Base-by-base conservation (phyloP, 352 stramenopile genomes). In the Phytophthora pini region DNA sequence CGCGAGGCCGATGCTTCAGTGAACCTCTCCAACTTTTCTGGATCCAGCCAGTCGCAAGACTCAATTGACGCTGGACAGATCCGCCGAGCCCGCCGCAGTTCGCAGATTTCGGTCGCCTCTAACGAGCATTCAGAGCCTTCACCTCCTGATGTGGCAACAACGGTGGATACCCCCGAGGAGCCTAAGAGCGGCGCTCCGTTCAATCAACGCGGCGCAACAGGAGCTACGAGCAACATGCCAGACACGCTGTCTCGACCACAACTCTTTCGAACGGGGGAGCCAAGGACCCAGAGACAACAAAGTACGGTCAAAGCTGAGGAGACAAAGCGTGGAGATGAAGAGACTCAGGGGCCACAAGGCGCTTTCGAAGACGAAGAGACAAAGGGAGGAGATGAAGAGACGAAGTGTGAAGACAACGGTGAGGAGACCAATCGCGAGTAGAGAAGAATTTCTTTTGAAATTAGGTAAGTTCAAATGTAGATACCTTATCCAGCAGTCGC, bases 21-120 rank as follows among this genome's bases (percentile, higher is more conserved):
- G 1, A n/a, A 40, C 10, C 22, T 5, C 2, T 31, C 45, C 1
- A 64, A 51, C 20, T 38, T 70, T 26, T 77, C 64, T 5, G 69
- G 58, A 24, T 74, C 69, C 2, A 74, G 69, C 44, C 64, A 74
- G 20, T 77, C 70, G 1, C 70, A 75, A 61, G 70, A 77, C 29
- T 77, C 65, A 17, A 62, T 71, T 9, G 65, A 73, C 31, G 27
- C 34, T 17, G 62, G 38, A 15, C 34, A 44, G 15, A 22, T 64
- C 17, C 57, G 32, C n/a, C 59, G 9, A 4, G 22, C 29, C 52
- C 65, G 46, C 8, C 53, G 58, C 2, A 47, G 20, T 31, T 76
- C 61, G 31, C 64, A 73, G 50, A 20, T 62, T n/a, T 77, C 65
- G 15, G 48, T 11, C 34, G 32, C 41, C 4, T 74, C 61, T 0